Evolutionary conservation across 2,329 filamentous ascomycete genomes (phyloP).

Genomic region (Fulvia fulva): DNA sequence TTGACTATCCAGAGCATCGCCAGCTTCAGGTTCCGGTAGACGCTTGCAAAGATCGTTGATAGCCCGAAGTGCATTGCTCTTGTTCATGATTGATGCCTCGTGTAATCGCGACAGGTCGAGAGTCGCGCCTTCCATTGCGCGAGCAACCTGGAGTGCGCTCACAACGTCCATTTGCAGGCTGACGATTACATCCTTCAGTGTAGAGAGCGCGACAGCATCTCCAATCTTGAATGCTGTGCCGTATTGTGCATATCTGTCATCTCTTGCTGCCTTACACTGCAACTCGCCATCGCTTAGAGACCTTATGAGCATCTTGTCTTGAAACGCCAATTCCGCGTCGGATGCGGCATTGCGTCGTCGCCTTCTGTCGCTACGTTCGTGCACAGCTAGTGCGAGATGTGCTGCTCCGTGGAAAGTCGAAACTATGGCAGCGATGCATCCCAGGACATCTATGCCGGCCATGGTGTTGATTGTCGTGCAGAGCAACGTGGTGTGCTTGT

Average conservation of each 20-base stretch:
- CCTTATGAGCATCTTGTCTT: conserved; percentile 38
- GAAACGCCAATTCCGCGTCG: conserved; percentile 30
- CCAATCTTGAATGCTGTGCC: conserved; percentile 37
- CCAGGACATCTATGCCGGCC: conserved; percentile 35
- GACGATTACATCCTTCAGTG: conserved; percentile 35
- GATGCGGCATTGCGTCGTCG: conserved; percentile 12
- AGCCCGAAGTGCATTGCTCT: conserved; percentile 21
- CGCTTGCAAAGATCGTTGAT: conserved; percentile 30
- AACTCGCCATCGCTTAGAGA: conserved; percentile 37
- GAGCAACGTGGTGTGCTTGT: not conserved
- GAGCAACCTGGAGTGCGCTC: conserved; percentile 37
- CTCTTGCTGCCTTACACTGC: conserved; percentile 34
- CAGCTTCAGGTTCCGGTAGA: not conserved
- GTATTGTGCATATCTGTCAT: conserved; percentile 33
- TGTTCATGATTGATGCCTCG: conserved; percentile 30
- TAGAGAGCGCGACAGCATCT: conserved; percentile 33
- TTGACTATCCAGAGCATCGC: not conserved
- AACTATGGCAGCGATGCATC: conserved; percentile 41
- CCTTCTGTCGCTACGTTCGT: conserved; percentile 23
- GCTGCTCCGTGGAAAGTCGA: conserved; percentile 42
- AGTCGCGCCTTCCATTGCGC: conserved; percentile 31
- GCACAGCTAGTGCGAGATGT: conserved; percentile 36
- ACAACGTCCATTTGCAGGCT: conserved; percentile 41
- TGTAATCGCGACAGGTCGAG: conserved; percentile 37
- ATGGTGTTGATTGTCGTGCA: conserved; percentile 8